Conservation (phyloP, 805 yeast species). For the Myxozyma neglecta region DNA sequence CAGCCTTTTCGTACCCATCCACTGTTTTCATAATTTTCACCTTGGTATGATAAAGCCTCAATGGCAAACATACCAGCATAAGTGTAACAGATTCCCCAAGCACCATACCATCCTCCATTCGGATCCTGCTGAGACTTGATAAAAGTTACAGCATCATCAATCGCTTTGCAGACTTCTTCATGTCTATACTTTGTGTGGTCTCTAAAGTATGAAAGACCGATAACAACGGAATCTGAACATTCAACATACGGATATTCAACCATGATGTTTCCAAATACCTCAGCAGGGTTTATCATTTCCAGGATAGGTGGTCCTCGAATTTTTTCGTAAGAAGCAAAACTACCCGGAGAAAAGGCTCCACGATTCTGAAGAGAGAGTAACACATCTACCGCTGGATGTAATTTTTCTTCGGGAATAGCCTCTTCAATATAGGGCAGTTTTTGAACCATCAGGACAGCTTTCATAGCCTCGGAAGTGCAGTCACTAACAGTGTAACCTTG, state of each 20-base stretch:
- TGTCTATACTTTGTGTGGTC: constrained; percentile 63
- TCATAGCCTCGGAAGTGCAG: constrained; percentile 93
- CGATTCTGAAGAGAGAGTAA: constrained; percentile 74
- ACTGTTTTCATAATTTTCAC: constrained; percentile 60
- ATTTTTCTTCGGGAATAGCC: constrained; percentile 54
- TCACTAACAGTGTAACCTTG: constrained; percentile 97
- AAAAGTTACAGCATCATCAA: constrained; percentile 70
- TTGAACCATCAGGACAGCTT: constrained; percentile 89
- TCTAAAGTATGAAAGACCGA: constrained; percentile 80
- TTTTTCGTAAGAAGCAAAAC: constrained; percentile 87
- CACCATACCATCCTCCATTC: constrained; percentile 98
- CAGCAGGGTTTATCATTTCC: constrained; percentile 90
- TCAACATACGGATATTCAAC: constrained; percentile 98
- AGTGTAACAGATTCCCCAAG: constrained; percentile 96
- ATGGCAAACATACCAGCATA: constrained; percentile 98
- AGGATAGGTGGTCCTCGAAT: constrained; percentile 76
- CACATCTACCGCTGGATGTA: constrained; percentile 73
- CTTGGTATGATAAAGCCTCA: constrained; percentile 80
- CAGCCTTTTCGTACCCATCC: constrained; percentile 71
- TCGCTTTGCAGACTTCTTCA: constrained; percentile 65
- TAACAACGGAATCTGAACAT: constrained; percentile 92
- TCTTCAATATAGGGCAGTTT: constrained; percentile 56
- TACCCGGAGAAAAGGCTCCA: constrained; percentile 79
- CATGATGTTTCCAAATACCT: constrained; percentile 97
- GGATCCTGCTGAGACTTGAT: constrained; percentile 64